Base-by-base conservation (phyloP, 139 green algal species). In the Ostreobium quekettii region DNA sequence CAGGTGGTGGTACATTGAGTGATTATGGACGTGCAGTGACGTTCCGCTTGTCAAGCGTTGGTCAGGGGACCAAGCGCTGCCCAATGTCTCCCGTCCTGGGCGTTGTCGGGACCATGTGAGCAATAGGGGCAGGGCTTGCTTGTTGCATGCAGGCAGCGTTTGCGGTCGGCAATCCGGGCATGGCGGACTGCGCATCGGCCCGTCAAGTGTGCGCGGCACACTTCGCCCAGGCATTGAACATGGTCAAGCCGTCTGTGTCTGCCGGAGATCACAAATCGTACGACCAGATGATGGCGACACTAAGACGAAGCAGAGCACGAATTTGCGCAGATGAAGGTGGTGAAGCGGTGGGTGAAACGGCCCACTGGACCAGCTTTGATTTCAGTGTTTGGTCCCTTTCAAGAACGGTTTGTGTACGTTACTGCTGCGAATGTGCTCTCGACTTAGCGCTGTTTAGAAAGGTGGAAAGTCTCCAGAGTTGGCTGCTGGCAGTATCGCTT, bases 241-340 rank as follows among this genome's bases (percentile, higher is more conserved):
- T 33, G 6, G 32, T 47, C 24, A 66, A 66, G 32, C 59, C 59
- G 24, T 66, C 59, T 5, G 59, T 66, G 6, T 66, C 59, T 11
- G 30, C 46, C 7, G 32, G 7, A 35, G 59, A 66, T 46, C 24
- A n/a, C 7, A 31, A 26, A 22, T 5, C 7, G 7, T 66, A 66
- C 19, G 59, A 38, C 29, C 26, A 66, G 5, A 66, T 66, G 59
- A 7, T n/a, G 5, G 28, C 30, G 5, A 47, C 59, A 28, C 19
- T 66, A 35, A 42, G 59, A 42, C 29, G 32, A 7, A 66, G 28
- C 22, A 26, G 59, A 22, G 29, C 59, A 19, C 59, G n/a, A n/a
- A n/a, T n/a, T n/a, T n/a, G n/a, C n/a, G n/a, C n/a, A n/a, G n/a
- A n/a, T n/a, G n/a, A n/a, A n/a, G n/a, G n/a, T n/a, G n/a, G n/a